Conservation (phyloP, 176 grass and related monocot genomes). For the Carex kokanica region DNA sequence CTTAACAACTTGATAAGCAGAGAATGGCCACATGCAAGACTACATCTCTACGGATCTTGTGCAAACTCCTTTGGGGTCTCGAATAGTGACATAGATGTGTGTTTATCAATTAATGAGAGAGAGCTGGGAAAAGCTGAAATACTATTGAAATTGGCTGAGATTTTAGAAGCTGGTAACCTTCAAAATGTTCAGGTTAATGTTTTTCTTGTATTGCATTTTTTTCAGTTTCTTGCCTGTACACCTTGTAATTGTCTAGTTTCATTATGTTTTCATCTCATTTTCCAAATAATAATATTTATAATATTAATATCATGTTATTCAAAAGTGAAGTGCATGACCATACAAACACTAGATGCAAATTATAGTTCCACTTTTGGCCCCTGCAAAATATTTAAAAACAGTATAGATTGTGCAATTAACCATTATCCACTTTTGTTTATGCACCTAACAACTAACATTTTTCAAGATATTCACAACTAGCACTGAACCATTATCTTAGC, state of each 20-base stretch:
- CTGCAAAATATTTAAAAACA: neutral
- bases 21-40: slow-evolving; percentile 77
- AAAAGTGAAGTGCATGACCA: neutral
- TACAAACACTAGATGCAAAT: neutral
- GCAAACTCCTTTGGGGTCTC: slow-evolving; percentile 85
- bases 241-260: neutral
- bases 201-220: slow-evolving; percentile 12
- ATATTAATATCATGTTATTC: neutral
- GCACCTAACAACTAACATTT: neutral
- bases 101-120: slow-evolving; percentile 62
- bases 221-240: neutral
- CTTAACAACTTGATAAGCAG: slow-evolving; percentile 63
- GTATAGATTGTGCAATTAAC: too few species aligned
- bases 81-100: slow-evolving; percentile 96
- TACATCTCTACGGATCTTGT: slow-evolving; percentile 92
- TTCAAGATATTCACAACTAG: neutral
- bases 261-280: slow-evolving; percentile 6
- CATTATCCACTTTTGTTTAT: neutral
- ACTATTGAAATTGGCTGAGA: slow-evolving; percentile 77
- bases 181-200: slow-evolving; percentile 80
- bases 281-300: neutral
- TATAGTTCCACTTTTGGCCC: slow-evolving; percentile 3
- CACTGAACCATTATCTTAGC: neutral
- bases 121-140: slow-evolving; percentile 84
- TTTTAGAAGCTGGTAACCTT: slow-evolving; percentile 71